These are phyloP conservation scores for Venturiaceae sp. DNA, from an alignment of 2,329 filamentous ascomycete genomes.

Conservation along the genomic window DNA sequence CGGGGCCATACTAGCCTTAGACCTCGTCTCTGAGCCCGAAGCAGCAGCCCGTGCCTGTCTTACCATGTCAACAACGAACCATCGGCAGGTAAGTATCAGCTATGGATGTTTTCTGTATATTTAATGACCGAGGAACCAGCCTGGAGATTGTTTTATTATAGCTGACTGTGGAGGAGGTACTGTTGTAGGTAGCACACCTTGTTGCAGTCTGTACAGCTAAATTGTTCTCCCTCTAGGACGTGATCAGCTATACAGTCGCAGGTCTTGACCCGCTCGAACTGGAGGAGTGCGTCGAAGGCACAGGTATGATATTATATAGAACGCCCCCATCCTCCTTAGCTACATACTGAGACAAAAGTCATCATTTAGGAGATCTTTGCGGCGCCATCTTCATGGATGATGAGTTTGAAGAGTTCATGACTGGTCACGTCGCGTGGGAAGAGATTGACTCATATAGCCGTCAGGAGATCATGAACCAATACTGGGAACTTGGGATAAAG, in stretches of 20 bases:
- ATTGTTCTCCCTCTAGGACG: not conserved
- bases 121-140: not conserved
- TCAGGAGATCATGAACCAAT: too few relatives aligned
- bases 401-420: not conserved
- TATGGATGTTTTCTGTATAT: not conserved
- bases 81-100: not conserved
- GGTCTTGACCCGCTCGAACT: not conserved
- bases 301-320: not conserved
- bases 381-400: not conserved
- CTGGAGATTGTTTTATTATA: not conserved
- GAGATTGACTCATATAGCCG: too few relatives aligned
- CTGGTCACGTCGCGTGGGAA: too few relatives aligned
- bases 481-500: too few relatives aligned
- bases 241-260: not conserved
- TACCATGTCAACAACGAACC: not conserved
- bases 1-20: not conserved
- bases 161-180: not conserved
- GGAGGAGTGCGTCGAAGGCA: not conserved
- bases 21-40: not conserved
- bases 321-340: not conserved
- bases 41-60: not conserved
- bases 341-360: too few relatives aligned
- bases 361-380: not conserved
- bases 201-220: not conserved
- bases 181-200: not conserved